phyloP scores from a whole-genome alignment of 768 basidiomycete species.

The Agrocybe praecox region DNA sequence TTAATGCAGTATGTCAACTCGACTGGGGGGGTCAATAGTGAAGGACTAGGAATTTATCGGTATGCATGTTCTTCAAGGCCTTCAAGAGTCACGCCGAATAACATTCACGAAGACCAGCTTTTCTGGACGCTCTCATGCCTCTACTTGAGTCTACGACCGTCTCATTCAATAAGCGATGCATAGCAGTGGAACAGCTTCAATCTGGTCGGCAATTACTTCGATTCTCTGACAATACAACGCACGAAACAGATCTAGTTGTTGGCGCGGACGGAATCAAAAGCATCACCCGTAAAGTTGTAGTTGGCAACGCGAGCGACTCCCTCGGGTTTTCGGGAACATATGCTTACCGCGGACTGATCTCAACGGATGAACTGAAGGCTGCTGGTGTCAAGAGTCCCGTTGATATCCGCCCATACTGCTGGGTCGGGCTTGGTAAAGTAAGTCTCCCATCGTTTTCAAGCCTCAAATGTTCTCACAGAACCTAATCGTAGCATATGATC shows the following conservation, averaged over 20 bases:
- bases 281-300: slow-evolving; percentile 45
- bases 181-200: slow-evolving; percentile 27
- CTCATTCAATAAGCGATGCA: slow-evolving; percentile 56
- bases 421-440: slow-evolving; percentile 51
- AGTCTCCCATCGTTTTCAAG: slow-evolving; percentile 1
- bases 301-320: slow-evolving; percentile 44
- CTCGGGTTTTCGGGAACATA: slow-evolving; percentile 47
- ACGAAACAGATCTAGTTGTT: slow-evolving; percentile 45
- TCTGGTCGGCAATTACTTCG: slow-evolving; percentile 35
- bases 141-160: slow-evolving; percentile 40
- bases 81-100: no score
- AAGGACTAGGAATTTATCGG: slow-evolving; percentile 52
- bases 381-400: slow-evolving; percentile 46
- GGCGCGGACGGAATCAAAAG: slow-evolving; percentile 57
- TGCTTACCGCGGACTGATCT: slow-evolving; percentile 52
- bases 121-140: slow-evolving; percentile 49
- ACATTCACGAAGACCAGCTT: slow-evolving; percentile 40
- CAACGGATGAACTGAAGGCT: slow-evolving; percentile 35
- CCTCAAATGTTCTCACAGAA: neutral
- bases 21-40: slow-evolving; percentile 27
- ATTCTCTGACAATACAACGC: slow-evolving; percentile 50
- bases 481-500: slow-evolving; percentile 47
- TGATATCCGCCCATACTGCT: slow-evolving; percentile 36
- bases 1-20: slow-evolving; percentile 11
- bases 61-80: slow-evolving; percentile 9